Percentiles rank a stretch among this genome's conserved stretches.
phyloP scores from a whole-genome alignment of 352 stramenopile genomes.

The Phytophthora vignae region DNA sequence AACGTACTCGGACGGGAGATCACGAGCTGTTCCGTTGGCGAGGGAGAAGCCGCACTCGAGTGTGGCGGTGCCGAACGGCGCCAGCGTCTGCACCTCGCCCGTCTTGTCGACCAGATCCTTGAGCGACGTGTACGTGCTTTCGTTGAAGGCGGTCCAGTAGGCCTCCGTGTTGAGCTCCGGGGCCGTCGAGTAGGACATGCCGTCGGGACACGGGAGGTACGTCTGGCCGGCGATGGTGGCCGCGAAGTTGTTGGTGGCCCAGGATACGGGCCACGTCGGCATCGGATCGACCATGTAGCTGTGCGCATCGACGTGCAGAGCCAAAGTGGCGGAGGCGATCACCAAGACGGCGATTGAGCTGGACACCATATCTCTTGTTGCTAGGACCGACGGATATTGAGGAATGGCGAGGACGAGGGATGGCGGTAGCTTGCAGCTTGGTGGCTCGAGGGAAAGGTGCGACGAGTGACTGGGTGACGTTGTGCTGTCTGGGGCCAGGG shows the following conservation, averaged over 20 bases:
- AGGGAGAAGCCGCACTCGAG: slow-evolving; percentile 46
- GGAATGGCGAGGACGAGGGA: slow-evolving; percentile 16
- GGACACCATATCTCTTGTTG: slow-evolving; percentile 27
- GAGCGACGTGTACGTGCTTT: slow-evolving; percentile 39
- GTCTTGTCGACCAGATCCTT: slow-evolving; percentile 26
- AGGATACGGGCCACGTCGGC: slow-evolving; percentile 38
- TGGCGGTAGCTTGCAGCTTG: slow-evolving; percentile 6
- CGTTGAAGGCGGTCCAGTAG: slow-evolving; percentile 40
- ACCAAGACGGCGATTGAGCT: slow-evolving; percentile 23
- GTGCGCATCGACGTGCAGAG: slow-evolving; percentile 8
- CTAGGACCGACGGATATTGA: slow-evolving; percentile 22
- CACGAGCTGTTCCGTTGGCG: slow-evolving; percentile 37
- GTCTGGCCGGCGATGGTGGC: slow-evolving; percentile 43
- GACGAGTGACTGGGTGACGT: slow-evolving; percentile 24
- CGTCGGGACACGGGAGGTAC: slow-evolving; percentile 30
- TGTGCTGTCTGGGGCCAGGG: slow-evolving; percentile 24
- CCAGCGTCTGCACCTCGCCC: slow-evolving; percentile 24
- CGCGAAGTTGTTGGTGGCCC: slow-evolving; percentile 41
- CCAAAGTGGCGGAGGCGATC: slow-evolving; percentile 19
- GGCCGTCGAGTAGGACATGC: slow-evolving; percentile 38
- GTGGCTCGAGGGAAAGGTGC: slow-evolving; percentile 30
- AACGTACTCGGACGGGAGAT: slow-evolving; percentile 41
- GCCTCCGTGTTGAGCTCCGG: slow-evolving; percentile 32
- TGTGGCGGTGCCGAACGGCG: slow-evolving; percentile 39
- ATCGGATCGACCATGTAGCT: slow-evolving; percentile 47